Conservation (phyloP, 2,329 filamentous ascomycete species). For the Biscogniauxia marginata region DNA sequence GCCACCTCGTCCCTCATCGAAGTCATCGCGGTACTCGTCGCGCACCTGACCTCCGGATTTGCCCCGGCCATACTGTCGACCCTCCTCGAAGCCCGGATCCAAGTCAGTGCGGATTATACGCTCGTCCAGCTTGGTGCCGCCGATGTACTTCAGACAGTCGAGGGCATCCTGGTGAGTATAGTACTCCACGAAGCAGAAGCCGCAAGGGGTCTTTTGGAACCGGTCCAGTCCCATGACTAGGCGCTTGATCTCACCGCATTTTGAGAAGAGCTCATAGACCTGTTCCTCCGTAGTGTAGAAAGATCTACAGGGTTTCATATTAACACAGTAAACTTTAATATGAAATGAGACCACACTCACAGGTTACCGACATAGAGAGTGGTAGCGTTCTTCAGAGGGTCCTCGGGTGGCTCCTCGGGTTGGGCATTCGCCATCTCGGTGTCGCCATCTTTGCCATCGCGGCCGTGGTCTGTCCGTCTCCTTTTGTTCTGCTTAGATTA, state of each 20-base stretch:
- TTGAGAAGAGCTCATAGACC: constrained; percentile 93
- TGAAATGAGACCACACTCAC: constrained; percentile 46
- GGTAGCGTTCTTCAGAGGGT: constrained; percentile 81
- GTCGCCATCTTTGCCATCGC: constrained; percentile 51
- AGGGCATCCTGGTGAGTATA: constrained; percentile 96
- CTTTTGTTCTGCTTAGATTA: constrained; percentile 63
- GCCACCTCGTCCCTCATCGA: constrained; percentile 89
- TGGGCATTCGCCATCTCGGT: constrained; percentile 42
- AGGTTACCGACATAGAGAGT: constrained; percentile 98
- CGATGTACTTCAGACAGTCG: constrained; percentile 98
- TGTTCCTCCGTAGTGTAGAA: constrained; percentile 99
- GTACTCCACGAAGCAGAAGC: constrained; percentile 99
- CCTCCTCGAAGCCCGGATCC: constrained; percentile 94
- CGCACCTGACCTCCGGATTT: constrained; percentile 96
- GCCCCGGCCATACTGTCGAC: constrained; percentile 90
- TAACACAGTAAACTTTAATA: constrained; percentile 6
- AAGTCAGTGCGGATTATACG: constrained; percentile 93
- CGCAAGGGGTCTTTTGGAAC: constrained; percentile 96
- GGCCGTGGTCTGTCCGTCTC: constrained; percentile 54
- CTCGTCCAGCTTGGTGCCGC: constrained; percentile 96
- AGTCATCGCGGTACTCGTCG: constrained; percentile 97
- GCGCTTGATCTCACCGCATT: constrained; percentile 97
- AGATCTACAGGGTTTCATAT: constrained; percentile 53
- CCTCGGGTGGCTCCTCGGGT: constrained; percentile 59
- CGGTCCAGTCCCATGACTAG: constrained; percentile 97